Conservation (phyloP, 371 early-diverging fungal genomes). For the Zychaea mexicana region DNA sequence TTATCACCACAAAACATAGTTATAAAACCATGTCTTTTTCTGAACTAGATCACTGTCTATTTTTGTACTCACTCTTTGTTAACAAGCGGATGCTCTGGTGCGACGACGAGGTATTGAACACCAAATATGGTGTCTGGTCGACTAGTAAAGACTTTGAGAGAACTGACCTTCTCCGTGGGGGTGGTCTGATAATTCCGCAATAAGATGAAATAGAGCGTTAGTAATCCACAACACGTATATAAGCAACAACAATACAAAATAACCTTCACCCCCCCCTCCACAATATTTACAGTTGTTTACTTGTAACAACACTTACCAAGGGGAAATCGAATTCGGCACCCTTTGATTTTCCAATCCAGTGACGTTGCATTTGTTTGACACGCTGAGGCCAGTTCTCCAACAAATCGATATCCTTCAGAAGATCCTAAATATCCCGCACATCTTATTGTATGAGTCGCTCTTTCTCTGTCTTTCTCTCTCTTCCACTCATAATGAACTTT, state of each 20-base stretch:
- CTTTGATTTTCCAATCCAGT: conserved; percentile 91
- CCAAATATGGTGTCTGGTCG: conserved; percentile 80
- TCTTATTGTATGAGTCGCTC: no score
- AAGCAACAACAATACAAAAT: no score
- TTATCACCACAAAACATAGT: not conserved
- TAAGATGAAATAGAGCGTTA: no score
- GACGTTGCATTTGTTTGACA: conserved; percentile 88
- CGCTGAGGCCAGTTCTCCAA: conserved; percentile 87
- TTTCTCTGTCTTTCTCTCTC: no score
- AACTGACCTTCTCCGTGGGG: not conserved
- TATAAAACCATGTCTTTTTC: not conserved
- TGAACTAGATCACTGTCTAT: no score
- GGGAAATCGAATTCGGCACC: conserved; percentile 81
- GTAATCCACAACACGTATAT: no score
- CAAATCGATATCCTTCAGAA: conserved; percentile 74
- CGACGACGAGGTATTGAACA: conserved; percentile 76
- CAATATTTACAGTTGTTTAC: no score
- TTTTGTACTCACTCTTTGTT: conserved; percentile 39
- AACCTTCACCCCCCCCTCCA: no score
- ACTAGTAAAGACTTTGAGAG: conserved; percentile 78
- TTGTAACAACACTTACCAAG: conserved; percentile 26
- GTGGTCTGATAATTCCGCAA: not conserved
- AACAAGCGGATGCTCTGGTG: conserved; percentile 67
- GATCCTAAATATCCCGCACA: conserved; percentile 50
- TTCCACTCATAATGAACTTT: not conserved